Base-by-base conservation (phyloP, 306 rosid species). In the Cajanus cajan region DNA sequence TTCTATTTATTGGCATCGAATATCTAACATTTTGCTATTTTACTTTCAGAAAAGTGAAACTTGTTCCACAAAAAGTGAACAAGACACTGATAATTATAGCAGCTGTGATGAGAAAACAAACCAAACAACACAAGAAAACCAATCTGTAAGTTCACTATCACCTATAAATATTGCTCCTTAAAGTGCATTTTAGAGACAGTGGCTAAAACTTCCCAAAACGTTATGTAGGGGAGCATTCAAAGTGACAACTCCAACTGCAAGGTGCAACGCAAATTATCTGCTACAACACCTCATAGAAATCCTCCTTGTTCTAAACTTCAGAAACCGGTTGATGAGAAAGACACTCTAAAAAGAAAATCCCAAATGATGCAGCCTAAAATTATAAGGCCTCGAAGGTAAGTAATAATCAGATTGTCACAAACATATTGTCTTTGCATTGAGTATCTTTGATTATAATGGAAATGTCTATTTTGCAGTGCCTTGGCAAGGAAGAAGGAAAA, bases 321-420 rank as follows among this genome's bases (percentile, higher is more conserved):
- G 82, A 88, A 85, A 63, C 50, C 63, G 19, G 45, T 51, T 63
- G 77, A 55, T 33, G 31, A 7, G 78, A 68, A 82, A 43, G 80
- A 52, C 16, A 75, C 73, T 13, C 74, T 31, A 44, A 64, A 81
- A 66, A 89, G 68, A 74, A 80, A 78, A 73, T 59, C 91, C 16
- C 76, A 73, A 41, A 71, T 76, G 82, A 71, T 68, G 31, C 82
- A 83, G 57, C 65, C 36, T 78, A 79, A 57, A 71, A 6, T 68
- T 36, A 22, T 39, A 33, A 87, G 57, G 80, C 78, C 79, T 36
- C 62, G 64, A 78, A 82, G 91, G 98, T 91, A 61, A 85, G 90
- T 61, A 15, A 68, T 47, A 6, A 14, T 67, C 16, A 52, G 15
- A 31, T 54, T 63, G 50, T 43, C 37, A 66, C 21, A 72, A 31